Base-by-base conservation (phyloP, 805 yeast genomes). In the Allodekkera sacchari region DNA sequence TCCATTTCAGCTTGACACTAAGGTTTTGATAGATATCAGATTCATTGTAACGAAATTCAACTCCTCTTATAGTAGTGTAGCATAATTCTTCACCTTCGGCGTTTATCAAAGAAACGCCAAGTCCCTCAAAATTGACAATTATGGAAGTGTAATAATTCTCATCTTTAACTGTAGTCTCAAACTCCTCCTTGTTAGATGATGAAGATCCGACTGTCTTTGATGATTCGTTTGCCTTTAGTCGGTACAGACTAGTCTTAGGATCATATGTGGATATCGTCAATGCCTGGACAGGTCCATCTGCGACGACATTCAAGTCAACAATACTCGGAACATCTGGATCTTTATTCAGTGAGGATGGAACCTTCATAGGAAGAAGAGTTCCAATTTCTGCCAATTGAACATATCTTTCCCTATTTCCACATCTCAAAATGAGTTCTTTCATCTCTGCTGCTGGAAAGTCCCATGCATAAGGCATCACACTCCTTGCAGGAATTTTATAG, bases 401-500 rank as follows among this genome's bases (percentile, higher is more conserved):
- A 28, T 75, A 73, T 36, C 96, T 66, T 48, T 82, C 88, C 18
- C 78, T 65, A 1, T 83, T 82, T 30, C 78, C 79, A 8, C 81
- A 66, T 36, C 87, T 64, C 21, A 92, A 55, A 4, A 85, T 67
- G 20, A 92, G 57, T 48, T 88, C 96, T 52, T 87, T 88, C 28
- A 79, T 70, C 7, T 72, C 61, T 0, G 95, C 96, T 32, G 94
- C 85, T 1, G 98, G 98, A 57, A 72, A 92, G 53, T 92, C 98
- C 88, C 96, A 92, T 0, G 98, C 84, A 53, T 92, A 92, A 0
- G 97, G 96, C 97, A 92, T 92, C 3, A 85, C 94, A 57, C 95
- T 83, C 47, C 74, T 75, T 1, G 94, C 76, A 0, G 97, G 96
- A 9, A 94, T 67, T 28, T 74, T 70, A 52, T 89, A 92, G 47